These are phyloP conservation scores for Thraustotheca clavata DNA, from an alignment of 352 stramenopile species.

Conservation along the genomic window DNA sequence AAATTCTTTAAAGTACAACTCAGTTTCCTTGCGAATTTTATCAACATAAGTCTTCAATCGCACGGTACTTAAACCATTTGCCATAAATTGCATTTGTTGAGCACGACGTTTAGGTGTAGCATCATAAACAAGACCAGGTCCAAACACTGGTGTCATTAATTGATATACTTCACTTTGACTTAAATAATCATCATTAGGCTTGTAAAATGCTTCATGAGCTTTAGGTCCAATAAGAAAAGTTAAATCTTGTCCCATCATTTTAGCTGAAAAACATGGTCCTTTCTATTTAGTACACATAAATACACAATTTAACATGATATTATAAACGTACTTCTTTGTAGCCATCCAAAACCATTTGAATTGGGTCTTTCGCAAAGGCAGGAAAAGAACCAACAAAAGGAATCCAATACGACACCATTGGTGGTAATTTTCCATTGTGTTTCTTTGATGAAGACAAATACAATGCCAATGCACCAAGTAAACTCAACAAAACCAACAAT, in stretches of 20 bases:
- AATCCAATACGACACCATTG: constrained; percentile 40
- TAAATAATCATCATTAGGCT: constrained; percentile 80
- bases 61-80: constrained; percentile 58
- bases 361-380: constrained; percentile 71
- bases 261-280: constrained; percentile 70
- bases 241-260: constrained; percentile 81
- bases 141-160: constrained; percentile 93
- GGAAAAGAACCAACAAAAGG: constrained; percentile 69
- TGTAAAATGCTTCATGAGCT: constrained; percentile 86
- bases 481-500: constrained; percentile 2
- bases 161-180: constrained; percentile 86
- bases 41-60: constrained; percentile 84
- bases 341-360: constrained; percentile 72
- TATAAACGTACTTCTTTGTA: constrained; percentile 28
- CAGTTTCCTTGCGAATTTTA: constrained; percentile 87
- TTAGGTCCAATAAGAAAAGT: constrained; percentile 90
- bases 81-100: constrained; percentile 90
- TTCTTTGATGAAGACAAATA: constrained; percentile 21
- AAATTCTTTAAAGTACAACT: constrained; percentile 51
- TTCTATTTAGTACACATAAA: constrained; percentile 31
- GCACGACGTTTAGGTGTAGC: constrained; percentile 73
- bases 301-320: not conserved
- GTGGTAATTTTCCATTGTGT: constrained; percentile 34
- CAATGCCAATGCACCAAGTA: not conserved
- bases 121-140: constrained; percentile 76